Conservation (phyloP, 768 basidiomycete genomes). For the Dacryopinax primogenitus region DNA sequence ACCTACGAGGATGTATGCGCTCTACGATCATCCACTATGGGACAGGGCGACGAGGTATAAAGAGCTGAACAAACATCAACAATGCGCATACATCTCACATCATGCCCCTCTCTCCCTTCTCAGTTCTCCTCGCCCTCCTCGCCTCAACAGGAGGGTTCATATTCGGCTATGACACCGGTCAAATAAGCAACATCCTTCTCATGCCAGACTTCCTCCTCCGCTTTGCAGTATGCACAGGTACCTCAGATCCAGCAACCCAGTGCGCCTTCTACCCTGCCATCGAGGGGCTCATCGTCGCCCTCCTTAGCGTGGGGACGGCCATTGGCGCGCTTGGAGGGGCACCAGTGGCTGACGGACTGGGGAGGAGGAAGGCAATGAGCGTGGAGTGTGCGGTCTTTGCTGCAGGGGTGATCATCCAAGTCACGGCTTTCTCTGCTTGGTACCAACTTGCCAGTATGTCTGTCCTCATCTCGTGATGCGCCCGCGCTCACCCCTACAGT, state of each 20-base stretch:
- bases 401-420: constrained; percentile 50
- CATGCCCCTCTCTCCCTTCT: constrained; percentile 47
- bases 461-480: neutral
- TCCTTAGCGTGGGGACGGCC: constrained; percentile 59
- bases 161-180: constrained; percentile 50
- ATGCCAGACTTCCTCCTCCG: constrained; percentile 56
- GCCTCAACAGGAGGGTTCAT: constrained; percentile 51
- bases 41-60: too few species aligned
- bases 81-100: neutral
- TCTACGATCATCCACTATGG: too few species aligned
- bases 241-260: constrained; percentile 31
- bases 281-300: constrained; percentile 48
- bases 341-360: constrained; percentile 52
- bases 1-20: too few species aligned
- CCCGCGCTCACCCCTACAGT: constrained; percentile 29
- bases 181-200: constrained; percentile 62
- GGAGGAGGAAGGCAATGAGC: constrained; percentile 54
- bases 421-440: constrained; percentile 41
- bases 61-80: too few species aligned
- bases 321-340: constrained; percentile 51
- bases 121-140: constrained; percentile 52
- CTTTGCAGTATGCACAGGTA: constrained; percentile 42
- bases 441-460: constrained; percentile 38
- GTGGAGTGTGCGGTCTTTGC: constrained; percentile 44
- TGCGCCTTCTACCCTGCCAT: constrained; percentile 21